phyloP scores from a whole-genome alignment of 352 stramenopile genomes.

The Elongisporangium undulatum region DNA sequence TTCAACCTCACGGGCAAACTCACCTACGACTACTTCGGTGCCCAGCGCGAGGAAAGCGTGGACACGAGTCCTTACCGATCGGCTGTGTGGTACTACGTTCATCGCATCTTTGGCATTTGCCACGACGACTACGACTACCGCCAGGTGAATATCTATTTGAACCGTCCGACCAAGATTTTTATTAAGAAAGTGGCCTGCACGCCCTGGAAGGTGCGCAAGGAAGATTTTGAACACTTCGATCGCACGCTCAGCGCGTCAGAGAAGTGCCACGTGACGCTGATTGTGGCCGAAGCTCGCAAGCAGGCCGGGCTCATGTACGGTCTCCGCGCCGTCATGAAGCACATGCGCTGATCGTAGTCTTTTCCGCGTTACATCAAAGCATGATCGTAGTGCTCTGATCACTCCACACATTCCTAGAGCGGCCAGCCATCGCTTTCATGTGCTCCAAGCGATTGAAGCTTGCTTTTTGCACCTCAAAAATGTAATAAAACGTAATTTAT shows the following conservation, averaged over 20 bases:
- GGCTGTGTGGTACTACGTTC: conserved; percentile 86
- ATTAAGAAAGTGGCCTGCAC: conserved; percentile 85
- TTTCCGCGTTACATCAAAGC: too few relatives aligned
- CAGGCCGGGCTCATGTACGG: conserved; percentile 86
- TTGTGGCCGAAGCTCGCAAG: conserved; percentile 81
- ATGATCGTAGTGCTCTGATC: too few relatives aligned
- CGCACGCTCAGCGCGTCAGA: conserved; percentile 69
- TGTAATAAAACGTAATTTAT: conserved; percentile 3
- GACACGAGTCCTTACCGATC: conserved; percentile 81
- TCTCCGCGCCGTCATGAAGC: conserved; percentile 80
- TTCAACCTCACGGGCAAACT: conserved; percentile 86
- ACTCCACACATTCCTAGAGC: too few relatives aligned
- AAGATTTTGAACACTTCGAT: conserved; percentile 86
- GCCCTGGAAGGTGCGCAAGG: conserved; percentile 73
- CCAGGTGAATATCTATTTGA: conserved; percentile 78
- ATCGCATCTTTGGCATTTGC: conserved; percentile 87
- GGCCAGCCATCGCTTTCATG: too few relatives aligned
- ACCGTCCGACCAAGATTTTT: conserved; percentile 84
- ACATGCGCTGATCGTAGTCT: conserved; percentile 61
- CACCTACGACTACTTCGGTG: conserved; percentile 76
- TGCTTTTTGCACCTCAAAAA: neutral
- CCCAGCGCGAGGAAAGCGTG: conserved; percentile 47
- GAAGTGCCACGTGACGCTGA: conserved; percentile 82
- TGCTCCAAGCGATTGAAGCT: too few relatives aligned
- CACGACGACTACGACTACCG: conserved; percentile 88